Evolutionary conservation across 2,329 filamentous ascomycete species (phyloP), one percentile per base, ranked within the genome.

Genomic region (Bipolaris sorokiniana): DNA sequence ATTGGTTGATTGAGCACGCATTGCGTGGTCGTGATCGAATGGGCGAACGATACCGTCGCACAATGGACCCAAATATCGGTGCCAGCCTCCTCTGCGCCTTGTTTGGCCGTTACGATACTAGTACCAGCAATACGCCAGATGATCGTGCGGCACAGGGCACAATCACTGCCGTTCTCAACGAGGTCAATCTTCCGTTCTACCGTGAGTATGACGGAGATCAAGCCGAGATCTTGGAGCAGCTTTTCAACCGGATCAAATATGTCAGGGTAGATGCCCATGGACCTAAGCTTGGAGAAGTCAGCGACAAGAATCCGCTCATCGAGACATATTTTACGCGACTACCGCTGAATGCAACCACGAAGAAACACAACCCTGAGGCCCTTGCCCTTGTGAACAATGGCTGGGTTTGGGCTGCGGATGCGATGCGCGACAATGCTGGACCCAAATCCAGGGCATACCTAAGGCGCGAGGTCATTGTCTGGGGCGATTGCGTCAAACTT

Each of bases 371-470:
- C 55, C 83, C 88, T 1, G 88, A 89, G 55, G 89, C 92, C 41
- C 83, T 96, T 44, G 91, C 91, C 2, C 80, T 99, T 49, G 93
- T 89, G 38, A 98, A 98, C 78, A 99, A 99, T 72, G 95, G 95
- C 41, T 99, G 95, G 95, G 93, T 99, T 7, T 99, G 95, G 95
- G 94, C 91, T 56, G 94, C 94, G 5, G 96, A 98, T 78, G 94
- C 95, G 1, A 85, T 98, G 77, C 84, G 91, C 41, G 95, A 99
- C 79, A 95, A 98, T 70, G 95, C 95, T 28, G 96, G 96, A 0
- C 90, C 92, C 0, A 83, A 90, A 45, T 97, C 94, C 7, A 88
- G 89, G 54, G 92, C 94, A n/a, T 99, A 99, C 71, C 84, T 99
- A n/a, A 87, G 92, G 50, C 87, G 95, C 65, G 92, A 99, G 76